Evolutionary conservation across 768 basidiomycete genomes (phyloP).

Genomic region (Mrakia gelida): DNA sequence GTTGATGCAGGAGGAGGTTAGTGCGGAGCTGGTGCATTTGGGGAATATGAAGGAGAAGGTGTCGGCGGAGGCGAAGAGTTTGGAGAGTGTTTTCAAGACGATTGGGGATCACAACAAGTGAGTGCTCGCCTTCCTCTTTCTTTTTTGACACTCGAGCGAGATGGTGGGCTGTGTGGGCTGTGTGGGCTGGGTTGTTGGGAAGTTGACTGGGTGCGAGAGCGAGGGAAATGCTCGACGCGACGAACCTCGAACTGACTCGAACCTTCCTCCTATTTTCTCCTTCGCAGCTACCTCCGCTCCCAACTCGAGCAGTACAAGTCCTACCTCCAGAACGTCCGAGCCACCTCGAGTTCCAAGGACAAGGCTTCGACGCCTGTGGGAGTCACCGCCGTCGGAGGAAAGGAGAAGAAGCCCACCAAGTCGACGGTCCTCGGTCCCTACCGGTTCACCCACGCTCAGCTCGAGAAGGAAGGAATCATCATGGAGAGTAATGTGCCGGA

Average conservation of each 20-base stretch:
- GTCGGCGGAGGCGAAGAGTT: constrained; percentile 77
- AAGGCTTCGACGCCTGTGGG: constrained; percentile 74
- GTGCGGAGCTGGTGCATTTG: constrained; percentile 88
- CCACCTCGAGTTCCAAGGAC: constrained; percentile 70
- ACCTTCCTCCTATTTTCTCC: background rate
- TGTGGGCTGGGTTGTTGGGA: no score
- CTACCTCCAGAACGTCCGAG: constrained; percentile 93
- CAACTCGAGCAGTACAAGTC: constrained; percentile 99
- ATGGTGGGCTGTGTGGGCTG: no score
- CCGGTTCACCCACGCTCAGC: constrained; percentile 93
- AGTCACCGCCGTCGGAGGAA: constrained; percentile 90
- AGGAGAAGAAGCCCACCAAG: constrained; percentile 89
- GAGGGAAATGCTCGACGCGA: background rate
- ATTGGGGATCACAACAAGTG: constrained; percentile 95
- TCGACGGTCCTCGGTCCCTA: constrained; percentile 87
- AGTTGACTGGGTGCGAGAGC: no score
- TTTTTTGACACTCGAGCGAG: background rate
- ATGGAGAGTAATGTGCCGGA: constrained; percentile 99
- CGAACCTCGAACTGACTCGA: background rate
- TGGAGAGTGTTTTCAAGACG: constrained; percentile 98
- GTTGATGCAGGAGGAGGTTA: constrained; percentile 96
- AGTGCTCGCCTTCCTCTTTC: background rate
- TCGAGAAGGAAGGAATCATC: constrained; percentile 99
- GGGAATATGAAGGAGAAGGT: constrained; percentile 97
- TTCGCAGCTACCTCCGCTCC: constrained; percentile 65